Evolutionary conservation across 129 eudicot species (phyloP).

Genomic region (Heracleum sosnowskyi): DNA sequence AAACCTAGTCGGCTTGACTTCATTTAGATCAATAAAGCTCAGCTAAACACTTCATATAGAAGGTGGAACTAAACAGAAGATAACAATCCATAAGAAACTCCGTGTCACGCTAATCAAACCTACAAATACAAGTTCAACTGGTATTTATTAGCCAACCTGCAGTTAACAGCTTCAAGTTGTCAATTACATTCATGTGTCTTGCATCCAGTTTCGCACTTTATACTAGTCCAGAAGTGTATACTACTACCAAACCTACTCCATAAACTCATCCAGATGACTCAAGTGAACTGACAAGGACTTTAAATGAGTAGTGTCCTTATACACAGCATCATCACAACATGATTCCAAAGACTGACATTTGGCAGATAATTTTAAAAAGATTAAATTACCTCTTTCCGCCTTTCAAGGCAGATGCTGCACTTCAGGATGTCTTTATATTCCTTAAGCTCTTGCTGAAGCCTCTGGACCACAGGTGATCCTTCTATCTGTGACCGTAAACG

Average conservation of each 20-base stretch:
- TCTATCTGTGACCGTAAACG: slow-evolving; percentile 57
- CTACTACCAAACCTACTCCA: neutral
- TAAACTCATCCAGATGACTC: neutral
- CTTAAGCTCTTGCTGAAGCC: slow-evolving; percentile 73
- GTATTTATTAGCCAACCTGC: neutral
- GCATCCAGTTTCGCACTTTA: neutral
- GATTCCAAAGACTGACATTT: neutral
- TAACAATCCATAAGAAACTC: neutral
- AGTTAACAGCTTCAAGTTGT: neutral
- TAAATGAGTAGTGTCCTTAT: too few relatives aligned
- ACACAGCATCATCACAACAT: neutral
- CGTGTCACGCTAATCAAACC: neutral
- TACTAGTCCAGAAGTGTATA: neutral
- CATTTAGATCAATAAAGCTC: too few relatives aligned
- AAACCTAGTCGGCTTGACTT: too few relatives aligned
- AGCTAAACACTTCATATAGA: too few relatives aligned
- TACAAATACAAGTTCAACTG: neutral
- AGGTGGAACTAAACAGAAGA: neutral
- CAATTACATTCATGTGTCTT: neutral
- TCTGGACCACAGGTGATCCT: slow-evolving; percentile 58
- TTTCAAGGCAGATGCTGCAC: slow-evolving; percentile 88
- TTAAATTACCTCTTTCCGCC: slow-evolving; percentile 77
- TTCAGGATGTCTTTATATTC: slow-evolving; percentile 88
- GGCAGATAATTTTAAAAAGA: neutral
- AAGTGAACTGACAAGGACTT: too few relatives aligned